Evolutionary conservation across 768 basidiomycete genomes (phyloP), one percentile per base, ranked within the genome.

Genomic region (Pulveroboletus frians): DNA sequence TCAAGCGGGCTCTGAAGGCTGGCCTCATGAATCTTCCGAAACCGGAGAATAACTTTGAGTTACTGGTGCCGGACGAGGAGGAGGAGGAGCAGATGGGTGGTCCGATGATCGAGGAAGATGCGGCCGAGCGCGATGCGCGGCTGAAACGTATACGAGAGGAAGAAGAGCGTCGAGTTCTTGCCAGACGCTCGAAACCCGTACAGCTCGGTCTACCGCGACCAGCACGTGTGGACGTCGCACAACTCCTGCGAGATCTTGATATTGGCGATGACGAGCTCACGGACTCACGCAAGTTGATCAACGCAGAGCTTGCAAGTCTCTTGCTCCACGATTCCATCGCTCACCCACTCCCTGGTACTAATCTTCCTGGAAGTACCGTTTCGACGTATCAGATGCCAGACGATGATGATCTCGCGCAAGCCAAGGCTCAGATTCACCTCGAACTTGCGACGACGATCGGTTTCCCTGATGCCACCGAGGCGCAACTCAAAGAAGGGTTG

Each of bases 11-110:
- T 1, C 76, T 98, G 44, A 77, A 86, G 57, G 79, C 83, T 9
- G 88, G 86, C 5, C 97, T 98, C 70, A 77, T 77, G 70, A 83
- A 68, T 52, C 74, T 99, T 14, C 96, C 96, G 0, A 84, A 83
- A 56, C 93, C 96, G 0, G 92, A 97, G 71, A 97, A 98, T 66
- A 95, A 98, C 68, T 98, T 97, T 59, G 94, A 98, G 69, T 72
- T 99, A 39, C 78, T 94, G 37, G 83, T 95, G 9, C 91, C 90
- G 3, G 94, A 95, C 56, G 88, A 92, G 15, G 88, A 92, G 45
- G 88, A 80, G 10, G 78, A 74, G 9, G 75, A 69, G 5, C 61
- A 59, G 11, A 48, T 34, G 10, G 55, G 43, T 20, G 54, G 45
- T 8, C 55, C 45, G 56, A 53, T 50, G 62, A 56, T 17, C 0